These are phyloP conservation scores for Penicillium salamii DNA, from an alignment of 495 filamentous ascomycete genomes.

Conservation along the genomic window DNA sequence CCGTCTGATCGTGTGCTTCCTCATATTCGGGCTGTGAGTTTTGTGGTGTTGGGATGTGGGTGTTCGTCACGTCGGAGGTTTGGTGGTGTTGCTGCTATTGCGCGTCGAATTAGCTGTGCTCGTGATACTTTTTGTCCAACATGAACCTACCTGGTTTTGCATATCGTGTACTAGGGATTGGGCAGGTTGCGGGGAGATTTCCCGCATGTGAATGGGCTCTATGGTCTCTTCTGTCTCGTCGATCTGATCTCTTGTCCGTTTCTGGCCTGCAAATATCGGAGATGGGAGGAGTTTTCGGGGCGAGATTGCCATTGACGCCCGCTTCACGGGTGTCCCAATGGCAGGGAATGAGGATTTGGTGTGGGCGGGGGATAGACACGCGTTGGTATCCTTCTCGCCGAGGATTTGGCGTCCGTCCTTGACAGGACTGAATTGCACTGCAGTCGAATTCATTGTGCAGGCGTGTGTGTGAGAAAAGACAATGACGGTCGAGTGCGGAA, in stretches of 20 bases:
- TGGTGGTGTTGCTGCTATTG: conserved; percentile 9
- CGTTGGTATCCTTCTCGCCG: conserved; percentile 45
- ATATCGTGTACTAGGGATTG: conserved; percentile 11
- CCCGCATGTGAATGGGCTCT: conserved; percentile 14
- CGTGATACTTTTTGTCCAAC: background rate
- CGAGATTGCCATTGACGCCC: conserved; percentile 24
- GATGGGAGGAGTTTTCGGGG: conserved; percentile 40
- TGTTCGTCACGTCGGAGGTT: conserved; percentile 22
- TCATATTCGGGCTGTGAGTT: conserved; percentile 19
- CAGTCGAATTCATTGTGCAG: conserved; percentile 28
- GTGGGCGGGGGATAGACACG: conserved; percentile 42
- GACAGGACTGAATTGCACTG: conserved; percentile 33
- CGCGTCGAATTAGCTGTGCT: conserved; percentile 14
- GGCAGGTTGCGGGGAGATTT: conserved; percentile 6
- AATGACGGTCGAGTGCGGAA: background rate
- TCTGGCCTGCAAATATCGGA: conserved; percentile 41
- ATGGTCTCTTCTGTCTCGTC: conserved; percentile 23
- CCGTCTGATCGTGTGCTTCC: conserved; percentile 13
- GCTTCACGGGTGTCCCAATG: conserved; percentile 34
- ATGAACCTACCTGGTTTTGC: conserved; percentile 24
- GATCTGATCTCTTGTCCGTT: conserved; percentile 42
- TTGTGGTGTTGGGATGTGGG: conserved; percentile 12
- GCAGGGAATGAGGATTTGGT: conserved; percentile 22
- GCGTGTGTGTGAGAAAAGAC: background rate
- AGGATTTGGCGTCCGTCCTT: conserved; percentile 46